These are phyloP conservation scores for Blastobotrys peoriensis DNA, from an alignment of 805 yeast genomes.

Conservation along the genomic window DNA sequence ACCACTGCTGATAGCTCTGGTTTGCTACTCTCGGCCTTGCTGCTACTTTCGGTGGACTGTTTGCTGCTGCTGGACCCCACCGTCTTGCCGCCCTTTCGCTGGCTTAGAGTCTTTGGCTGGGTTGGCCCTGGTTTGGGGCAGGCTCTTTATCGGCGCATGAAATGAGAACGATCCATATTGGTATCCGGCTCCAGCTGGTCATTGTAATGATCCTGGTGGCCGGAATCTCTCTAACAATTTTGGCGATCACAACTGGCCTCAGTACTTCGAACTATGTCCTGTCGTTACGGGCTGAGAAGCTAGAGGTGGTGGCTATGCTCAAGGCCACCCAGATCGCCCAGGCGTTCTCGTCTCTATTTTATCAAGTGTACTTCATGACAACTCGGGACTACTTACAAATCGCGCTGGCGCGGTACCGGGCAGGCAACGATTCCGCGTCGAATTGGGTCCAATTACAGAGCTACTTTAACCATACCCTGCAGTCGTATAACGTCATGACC, in stretches of 20 bases:
- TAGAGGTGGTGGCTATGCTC: slow-evolving; percentile 72
- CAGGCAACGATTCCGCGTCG: slow-evolving; percentile 59
- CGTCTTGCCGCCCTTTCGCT: too few species aligned
- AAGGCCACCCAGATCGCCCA: slow-evolving; percentile 77
- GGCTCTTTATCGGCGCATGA: too few species aligned
- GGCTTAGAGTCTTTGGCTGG: too few species aligned
- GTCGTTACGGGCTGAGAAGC: slow-evolving; percentile 58
- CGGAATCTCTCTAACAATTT: slow-evolving; percentile 55
- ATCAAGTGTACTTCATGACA: slow-evolving; percentile 62
- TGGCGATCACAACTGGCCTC: slow-evolving; percentile 65
- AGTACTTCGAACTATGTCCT: slow-evolving; percentile 42
- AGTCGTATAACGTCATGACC: slow-evolving; percentile 56
- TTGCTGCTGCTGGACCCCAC: too few species aligned
- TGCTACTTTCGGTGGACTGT: too few species aligned
- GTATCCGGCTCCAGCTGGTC: slow-evolving; percentile 69
- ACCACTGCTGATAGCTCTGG: too few species aligned
- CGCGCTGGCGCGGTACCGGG: slow-evolving; percentile 56
- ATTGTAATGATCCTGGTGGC: slow-evolving; percentile 62
- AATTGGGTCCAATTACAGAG: slow-evolving; percentile 43
- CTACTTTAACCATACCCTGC: slow-evolving; percentile 54
- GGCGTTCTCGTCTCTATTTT: slow-evolving; percentile 53
- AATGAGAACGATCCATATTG: slow-evolving; percentile 34
- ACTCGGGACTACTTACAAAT: slow-evolving; percentile 53
- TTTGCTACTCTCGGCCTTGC: too few species aligned
- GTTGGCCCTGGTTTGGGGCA: too few species aligned